These are phyloP conservation scores for Dendrobium officinale DNA, from an alignment of 106 monocot species.

Conservation along the genomic window DNA sequence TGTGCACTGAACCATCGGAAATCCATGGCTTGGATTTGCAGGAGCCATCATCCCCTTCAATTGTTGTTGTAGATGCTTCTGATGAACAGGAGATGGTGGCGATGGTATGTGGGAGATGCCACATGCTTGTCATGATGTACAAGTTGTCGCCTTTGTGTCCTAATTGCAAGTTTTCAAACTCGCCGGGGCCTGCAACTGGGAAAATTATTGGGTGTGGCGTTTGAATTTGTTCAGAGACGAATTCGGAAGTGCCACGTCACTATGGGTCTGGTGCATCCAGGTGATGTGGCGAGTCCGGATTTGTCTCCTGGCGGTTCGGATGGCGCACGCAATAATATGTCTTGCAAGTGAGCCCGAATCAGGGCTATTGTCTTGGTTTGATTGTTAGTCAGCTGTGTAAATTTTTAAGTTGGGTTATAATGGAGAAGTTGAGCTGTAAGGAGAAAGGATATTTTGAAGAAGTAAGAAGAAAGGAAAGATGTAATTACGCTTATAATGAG, in stretches of 20 bases:
- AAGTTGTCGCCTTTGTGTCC: conserved; percentile 52
- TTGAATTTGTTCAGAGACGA: too few relatives aligned
- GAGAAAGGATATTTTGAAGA: too few relatives aligned
- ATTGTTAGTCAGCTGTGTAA: neutral
- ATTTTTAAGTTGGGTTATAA: too few relatives aligned
- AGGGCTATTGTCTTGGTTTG: conserved; percentile 18
- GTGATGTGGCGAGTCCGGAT: too few relatives aligned
- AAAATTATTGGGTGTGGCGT: neutral
- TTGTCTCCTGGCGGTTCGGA: too few relatives aligned
- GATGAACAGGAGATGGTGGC: conserved; percentile 52
- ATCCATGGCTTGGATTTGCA: neutral
- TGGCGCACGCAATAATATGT: neutral
- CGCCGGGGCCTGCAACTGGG: conserved; percentile 11
- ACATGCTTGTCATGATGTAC: conserved; percentile 68
- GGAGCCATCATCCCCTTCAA: neutral
- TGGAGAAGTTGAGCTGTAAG: too few relatives aligned
- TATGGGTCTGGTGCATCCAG: too few relatives aligned
- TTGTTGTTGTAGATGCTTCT: neutral
- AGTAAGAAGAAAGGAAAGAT: too few relatives aligned
- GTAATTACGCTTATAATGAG: too few relatives aligned
- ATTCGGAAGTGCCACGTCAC: too few relatives aligned
- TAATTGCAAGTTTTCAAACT: conserved; percentile 56
- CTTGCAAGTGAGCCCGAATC: neutral
- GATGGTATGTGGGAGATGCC: conserved; percentile 46
- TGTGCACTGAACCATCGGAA: neutral